These are phyloP conservation scores for Acaromyces ingoldii DNA, from an alignment of 1,284 basidiomycete genomes.

Conservation along the genomic window DNA sequence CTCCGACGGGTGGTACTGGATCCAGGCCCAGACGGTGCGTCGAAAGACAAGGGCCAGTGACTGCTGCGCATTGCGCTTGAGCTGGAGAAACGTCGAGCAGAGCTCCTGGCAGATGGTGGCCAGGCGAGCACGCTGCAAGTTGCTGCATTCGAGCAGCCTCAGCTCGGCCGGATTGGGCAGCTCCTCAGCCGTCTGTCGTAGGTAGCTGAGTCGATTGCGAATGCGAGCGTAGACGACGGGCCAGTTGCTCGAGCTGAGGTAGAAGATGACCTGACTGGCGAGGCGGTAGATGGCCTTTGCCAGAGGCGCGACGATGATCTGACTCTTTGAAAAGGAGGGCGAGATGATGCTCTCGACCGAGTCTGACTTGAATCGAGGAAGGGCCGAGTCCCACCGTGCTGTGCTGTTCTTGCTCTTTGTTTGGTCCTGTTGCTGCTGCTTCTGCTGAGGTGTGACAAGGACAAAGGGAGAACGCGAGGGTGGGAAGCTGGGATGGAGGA, in stretches of 20 bases:
- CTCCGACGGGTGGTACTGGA: constrained; percentile 73
- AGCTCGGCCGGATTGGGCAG: constrained; percentile 66
- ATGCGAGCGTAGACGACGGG: constrained; percentile 69
- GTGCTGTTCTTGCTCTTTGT: neutral
- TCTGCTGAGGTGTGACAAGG: too few species aligned
- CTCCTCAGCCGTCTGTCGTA: constrained; percentile 57
- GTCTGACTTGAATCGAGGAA: constrained; percentile 24
- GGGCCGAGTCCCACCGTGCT: neutral
- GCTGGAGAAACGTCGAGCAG: constrained; percentile 74
- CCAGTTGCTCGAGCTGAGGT: constrained; percentile 88
- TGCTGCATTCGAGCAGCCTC: constrained; percentile 59
- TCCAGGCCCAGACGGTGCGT: constrained; percentile 85
- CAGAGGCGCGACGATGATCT: neutral
- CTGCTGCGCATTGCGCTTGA: constrained; percentile 70
- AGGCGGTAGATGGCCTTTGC: constrained; percentile 50
- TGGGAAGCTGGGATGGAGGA: constrained; percentile 38
- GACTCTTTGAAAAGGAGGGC: neutral
- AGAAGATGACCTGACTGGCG: constrained; percentile 72
- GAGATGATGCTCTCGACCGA: constrained; percentile 10
- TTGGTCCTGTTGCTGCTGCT: too few species aligned
- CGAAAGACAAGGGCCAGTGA: constrained; percentile 71
- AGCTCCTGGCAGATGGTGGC: constrained; percentile 59
- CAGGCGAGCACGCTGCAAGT: constrained; percentile 52
- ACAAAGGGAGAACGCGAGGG: constrained; percentile 32
- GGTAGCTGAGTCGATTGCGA: constrained; percentile 65